Base-by-base conservation (phyloP, 805 yeast genomes). In the Debaryomyces maramus region DNA sequence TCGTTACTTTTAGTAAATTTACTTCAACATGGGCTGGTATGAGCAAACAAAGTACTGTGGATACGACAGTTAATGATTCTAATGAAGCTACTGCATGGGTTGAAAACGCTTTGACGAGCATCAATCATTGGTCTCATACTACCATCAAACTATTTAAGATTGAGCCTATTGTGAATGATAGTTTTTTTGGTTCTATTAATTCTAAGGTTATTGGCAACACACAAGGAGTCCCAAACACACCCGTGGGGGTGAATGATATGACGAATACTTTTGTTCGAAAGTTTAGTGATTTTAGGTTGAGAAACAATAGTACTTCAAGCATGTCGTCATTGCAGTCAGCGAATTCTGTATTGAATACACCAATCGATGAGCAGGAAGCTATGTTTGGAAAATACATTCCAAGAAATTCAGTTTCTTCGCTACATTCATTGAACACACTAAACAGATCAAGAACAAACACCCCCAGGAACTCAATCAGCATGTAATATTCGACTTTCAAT, bases 111-210 rank as follows among this genome's bases (percentile, higher is more conserved):
- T 32, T 66, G 3, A 49, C 67, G 8, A 56, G 61, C 37, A 56
- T 65, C 3, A 79, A 80, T 42, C 67, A 74, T 10, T 82, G 85
- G 85, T 63, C 66, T 14, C 65, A 65, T 7, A 77, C 85, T 3
- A 47, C 61, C 13, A 61, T 82, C 13, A 67, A 55, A 46, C 65
- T 82, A 34, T 82, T 84, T 57, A 67, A 65, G 28, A 64, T 81
- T 7, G 57, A 60, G 26, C 28, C 41, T 2, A 38, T 43, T 11
- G 36, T 45, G 1, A 49, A 39, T 24, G 63, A 54, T 3, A 55
- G 59, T 1, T 52, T 57, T 23, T 55, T 58, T 31, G 51, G 53
- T 10, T 40, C 46, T 8, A 36, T 55, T 5, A 47, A 46, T 32
- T 21, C 38, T 8, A 44, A 39, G 33, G 17, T 37, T 5, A 21